These are phyloP conservation scores for Elaeagnus macrophylla DNA, from an alignment of 306 rosid species.

Conservation along the genomic window DNA sequence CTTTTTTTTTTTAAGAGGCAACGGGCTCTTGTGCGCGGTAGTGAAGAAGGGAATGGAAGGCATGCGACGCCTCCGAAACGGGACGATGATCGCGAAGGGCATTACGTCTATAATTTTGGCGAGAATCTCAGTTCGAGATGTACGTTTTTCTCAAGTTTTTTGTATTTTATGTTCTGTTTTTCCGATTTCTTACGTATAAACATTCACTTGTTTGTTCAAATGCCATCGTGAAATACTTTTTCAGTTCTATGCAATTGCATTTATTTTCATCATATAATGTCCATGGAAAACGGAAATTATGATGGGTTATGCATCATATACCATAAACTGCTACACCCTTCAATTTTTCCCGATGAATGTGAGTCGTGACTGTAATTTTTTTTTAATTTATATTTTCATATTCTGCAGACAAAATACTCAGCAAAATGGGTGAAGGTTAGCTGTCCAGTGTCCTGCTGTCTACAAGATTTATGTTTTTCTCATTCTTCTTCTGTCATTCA, in stretches of 20 bases:
- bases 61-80: constrained; percentile 60
- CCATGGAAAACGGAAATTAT: no score
- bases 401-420: constrained; percentile 58
- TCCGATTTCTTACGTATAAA: no score
- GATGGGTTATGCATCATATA: no score
- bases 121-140: constrained; percentile 88
- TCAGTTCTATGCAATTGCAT: no score
- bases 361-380: not conserved
- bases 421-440: constrained; percentile 79
- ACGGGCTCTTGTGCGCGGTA: no score
- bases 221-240: no score
- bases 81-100: constrained; percentile 85
- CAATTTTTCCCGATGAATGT: not conserved
- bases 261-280: no score
- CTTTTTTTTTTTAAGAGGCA: no score
- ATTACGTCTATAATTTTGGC: constrained; percentile 76
- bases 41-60: no score
- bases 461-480: not conserved
- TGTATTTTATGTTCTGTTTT: not conserved
- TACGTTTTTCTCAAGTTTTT: constrained; percentile 33
- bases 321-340: not conserved
- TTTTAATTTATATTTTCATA: not conserved
- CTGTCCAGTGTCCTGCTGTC: no score
- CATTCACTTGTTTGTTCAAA: no score
- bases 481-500: not conserved